Conservation (phyloP, 371 early-diverging fungal species). For the Mortierella sp. region DNA sequence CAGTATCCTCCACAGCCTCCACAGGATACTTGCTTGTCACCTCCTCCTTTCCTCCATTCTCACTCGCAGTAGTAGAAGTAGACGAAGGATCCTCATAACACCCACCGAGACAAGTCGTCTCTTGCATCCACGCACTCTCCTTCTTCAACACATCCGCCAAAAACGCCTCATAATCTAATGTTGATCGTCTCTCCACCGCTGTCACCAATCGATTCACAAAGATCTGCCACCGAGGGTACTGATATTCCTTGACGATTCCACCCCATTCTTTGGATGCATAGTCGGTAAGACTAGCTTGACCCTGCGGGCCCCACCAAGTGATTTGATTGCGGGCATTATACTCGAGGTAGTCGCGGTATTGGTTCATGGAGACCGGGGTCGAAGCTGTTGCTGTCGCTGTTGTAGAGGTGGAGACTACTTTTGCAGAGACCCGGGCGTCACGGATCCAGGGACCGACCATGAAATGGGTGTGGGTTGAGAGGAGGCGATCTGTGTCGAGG, state of each 20-base stretch:
- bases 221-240: conserved; percentile 42
- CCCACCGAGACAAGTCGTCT: conserved; percentile 24
- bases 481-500: conserved; percentile 36
- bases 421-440: conserved; percentile 41
- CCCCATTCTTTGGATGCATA: conserved; percentile 56
- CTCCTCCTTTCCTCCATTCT: background rate
- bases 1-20: conserved; percentile 30
- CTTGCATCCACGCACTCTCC: conserved; percentile 27
- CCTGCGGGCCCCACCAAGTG: conserved; percentile 53
- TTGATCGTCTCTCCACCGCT: conserved; percentile 12
- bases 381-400: background rate
- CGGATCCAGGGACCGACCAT: conserved; percentile 56
- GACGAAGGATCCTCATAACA: background rate
- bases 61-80: background rate
- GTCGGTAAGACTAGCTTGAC: conserved; percentile 30
- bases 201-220: conserved; percentile 37
- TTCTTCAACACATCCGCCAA: conserved; percentile 18
- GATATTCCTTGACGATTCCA: conserved; percentile 36
- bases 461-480: conserved; percentile 46
- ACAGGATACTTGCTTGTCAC: conserved; percentile 21
- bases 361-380: background rate
- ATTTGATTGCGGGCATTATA: conserved; percentile 44
- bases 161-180: conserved; percentile 31
- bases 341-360: conserved; percentile 46
- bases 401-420: background rate